Percentiles rank a stretch among this genome's conserved stretches.
Evolutionary conservation across 768 basidiomycete genomes (phyloP).

Genomic region (Pulveroboletus sp.): DNA sequence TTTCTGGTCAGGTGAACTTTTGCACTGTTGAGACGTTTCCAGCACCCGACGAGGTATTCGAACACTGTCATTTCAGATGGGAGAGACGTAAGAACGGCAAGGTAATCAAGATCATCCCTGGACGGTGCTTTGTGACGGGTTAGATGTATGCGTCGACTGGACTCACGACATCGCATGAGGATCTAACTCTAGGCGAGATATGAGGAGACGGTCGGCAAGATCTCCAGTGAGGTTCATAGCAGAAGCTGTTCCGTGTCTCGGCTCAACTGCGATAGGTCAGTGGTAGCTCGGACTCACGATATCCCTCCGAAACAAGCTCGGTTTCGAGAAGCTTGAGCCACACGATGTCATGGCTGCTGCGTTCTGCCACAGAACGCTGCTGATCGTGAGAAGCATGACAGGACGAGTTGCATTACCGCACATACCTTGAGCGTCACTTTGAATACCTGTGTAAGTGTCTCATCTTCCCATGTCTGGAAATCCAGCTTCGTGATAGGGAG

Average conservation of each 20-base stretch:
- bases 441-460: constrained; percentile 62
- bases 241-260: constrained; percentile 25
- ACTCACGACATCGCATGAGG: constrained; percentile 67
- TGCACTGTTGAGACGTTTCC: constrained; percentile 76
- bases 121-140: background rate
- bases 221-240: constrained; percentile 49
- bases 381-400: constrained; percentile 8
- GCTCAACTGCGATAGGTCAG: background rate
- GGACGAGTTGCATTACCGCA: constrained; percentile 6
- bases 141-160: constrained; percentile 2
- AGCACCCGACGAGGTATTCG: constrained; percentile 86
- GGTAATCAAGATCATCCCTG: constrained; percentile 74
- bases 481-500: constrained; percentile 43
- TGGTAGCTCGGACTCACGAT: constrained; percentile 30
- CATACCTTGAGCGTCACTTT: constrained; percentile 77
- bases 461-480: constrained; percentile 67
- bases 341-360: constrained; percentile 61
- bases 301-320: constrained; percentile 63
- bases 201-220: constrained; percentile 73
- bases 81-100: constrained; percentile 69
- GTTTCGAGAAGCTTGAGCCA: constrained; percentile 77
- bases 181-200: constrained; percentile 79
- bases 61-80: constrained; percentile 77
- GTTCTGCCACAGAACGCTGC: constrained; percentile 57
- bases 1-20: constrained; percentile 57